Evolutionary conservation across 768 basidiomycete species (phyloP), one percentile per base, ranked within the genome.

Genomic region (Lentinula guzmanii): DNA sequence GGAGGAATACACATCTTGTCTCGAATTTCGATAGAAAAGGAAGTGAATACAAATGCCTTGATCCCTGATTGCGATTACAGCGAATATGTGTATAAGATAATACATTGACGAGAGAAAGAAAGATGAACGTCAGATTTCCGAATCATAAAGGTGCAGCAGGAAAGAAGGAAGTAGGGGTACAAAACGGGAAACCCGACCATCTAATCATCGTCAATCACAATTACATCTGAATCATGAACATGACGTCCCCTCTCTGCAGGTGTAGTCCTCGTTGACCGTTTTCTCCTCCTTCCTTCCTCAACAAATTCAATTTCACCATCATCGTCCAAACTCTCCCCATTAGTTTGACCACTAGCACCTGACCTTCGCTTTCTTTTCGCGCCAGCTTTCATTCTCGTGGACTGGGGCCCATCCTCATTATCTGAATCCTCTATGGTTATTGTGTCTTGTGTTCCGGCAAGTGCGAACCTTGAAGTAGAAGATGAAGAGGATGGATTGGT

Each of bases 391-490:
- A 6, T n/a, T 15, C 15, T 5, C n/a, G 11, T 56, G 18, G 34
- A 55, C 60, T 39, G 35, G 5, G 28, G 16, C 5, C 21, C 28
- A 6, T 51, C 61, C 24, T 58, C 61, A 21, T 51, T 28, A 21
- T 62, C 61, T 8, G 54, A 57, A 18, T 58, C 56, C 1, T 57
- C 57, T 5, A 58, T 59, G 5, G 48, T 52, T 35, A 62, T 62
- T n/a, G 55, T 28, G 10, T 51, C 58, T 13, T 18, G 28, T 15
- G 31, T 41, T 4, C 6, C 16, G 24, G 10, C 0, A 5, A 37
- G 43, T 24, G 35, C 18, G 24, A 28, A 21, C 24, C 61, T 48
- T 18, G 60, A 39, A 21, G 51, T 42, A 21, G 42, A 56, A 11
- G 55, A 56, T 41, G 55, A 56, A 21, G 55, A 21, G 3, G 55